These are phyloP conservation scores for Cordyceps cicadae DNA, from an alignment of 2,329 filamentous ascomycete species.

Conservation along the genomic window DNA sequence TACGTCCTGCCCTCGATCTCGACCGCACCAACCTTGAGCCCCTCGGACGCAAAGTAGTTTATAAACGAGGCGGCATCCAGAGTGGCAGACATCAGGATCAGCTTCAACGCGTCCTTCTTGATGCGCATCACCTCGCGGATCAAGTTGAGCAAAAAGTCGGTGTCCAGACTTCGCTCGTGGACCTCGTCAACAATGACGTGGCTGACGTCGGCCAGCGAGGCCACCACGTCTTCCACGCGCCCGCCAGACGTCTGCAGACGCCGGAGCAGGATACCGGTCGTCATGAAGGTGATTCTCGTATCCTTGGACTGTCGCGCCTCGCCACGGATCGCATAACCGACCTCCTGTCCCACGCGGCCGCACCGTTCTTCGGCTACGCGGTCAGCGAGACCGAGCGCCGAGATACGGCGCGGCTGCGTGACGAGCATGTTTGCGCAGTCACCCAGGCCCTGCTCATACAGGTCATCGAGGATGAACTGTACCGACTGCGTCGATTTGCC, in stretches of 20 bases:
- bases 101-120: constrained; percentile 71
- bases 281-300: constrained; percentile 92
- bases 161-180: constrained; percentile 89
- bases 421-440: constrained; percentile 82
- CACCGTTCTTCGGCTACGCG: constrained; percentile 90
- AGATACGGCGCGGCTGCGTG: constrained; percentile 90
- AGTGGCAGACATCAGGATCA: constrained; percentile 94
- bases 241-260: constrained; percentile 86
- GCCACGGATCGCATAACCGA: constrained; percentile 86
- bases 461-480: constrained; percentile 88
- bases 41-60: constrained; percentile 67
- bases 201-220: constrained; percentile 79
- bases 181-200: constrained; percentile 96
- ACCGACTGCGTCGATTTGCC: constrained; percentile 97
- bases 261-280: constrained; percentile 83
- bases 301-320: constrained; percentile 66
- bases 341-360: constrained; percentile 70
- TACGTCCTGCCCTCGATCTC: constrained; percentile 85
- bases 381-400: constrained; percentile 86
- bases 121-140: constrained; percentile 70
- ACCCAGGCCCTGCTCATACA: constrained; percentile 70
- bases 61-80: constrained; percentile 81
- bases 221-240: constrained; percentile 67
- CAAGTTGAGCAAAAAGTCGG: constrained; percentile 84
- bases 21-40: constrained; percentile 64